These are phyloP conservation scores for Acer saccharum DNA, from an alignment of 345 rosid species.

Conservation along the genomic window DNA sequence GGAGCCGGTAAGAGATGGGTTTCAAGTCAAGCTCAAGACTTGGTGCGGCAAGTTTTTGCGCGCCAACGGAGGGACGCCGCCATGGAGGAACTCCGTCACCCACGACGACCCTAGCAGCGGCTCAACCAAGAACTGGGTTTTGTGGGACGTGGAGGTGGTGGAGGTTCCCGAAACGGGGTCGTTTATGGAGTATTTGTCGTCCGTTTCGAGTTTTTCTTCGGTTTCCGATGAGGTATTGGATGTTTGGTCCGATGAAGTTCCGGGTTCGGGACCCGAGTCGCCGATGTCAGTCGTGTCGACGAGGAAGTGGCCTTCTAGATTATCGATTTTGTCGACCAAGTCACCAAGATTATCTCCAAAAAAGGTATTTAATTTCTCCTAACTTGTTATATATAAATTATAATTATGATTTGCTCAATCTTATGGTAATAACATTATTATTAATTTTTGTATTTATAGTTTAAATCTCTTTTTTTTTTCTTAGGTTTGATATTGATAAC, in stretches of 20 bases:
- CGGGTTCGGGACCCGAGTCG: slow-evolving; percentile 38
- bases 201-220: slow-evolving; percentile 64
- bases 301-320: slow-evolving; percentile 39
- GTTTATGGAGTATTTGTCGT: slow-evolving; percentile 48
- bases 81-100: slow-evolving; percentile 91
- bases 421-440: neutral
- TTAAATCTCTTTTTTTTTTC: neutral
- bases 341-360: slow-evolving; percentile 42
- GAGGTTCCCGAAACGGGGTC: slow-evolving; percentile 42
- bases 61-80: slow-evolving; percentile 87
- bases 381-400: neutral
- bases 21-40: slow-evolving; percentile 56
- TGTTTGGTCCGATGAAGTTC: slow-evolving; percentile 3
- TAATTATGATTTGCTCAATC: neutral
- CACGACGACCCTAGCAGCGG: slow-evolving; percentile 75
- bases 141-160: slow-evolving; percentile 75
- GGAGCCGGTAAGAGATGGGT: slow-evolving; percentile 79
- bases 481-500: neutral
- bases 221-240: slow-evolving; percentile 35
- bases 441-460: neutral
- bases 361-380: slow-evolving; percentile 40
- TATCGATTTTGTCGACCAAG: slow-evolving; percentile 37
- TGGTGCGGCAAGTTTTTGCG: slow-evolving; percentile 77
- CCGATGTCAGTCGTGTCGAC: slow-evolving; percentile 39
- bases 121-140: slow-evolving; percentile 64